phyloP scores from a whole-genome alignment of 2,329 filamentous ascomycete genomes.

The Colletotrichum coccodes region DNA sequence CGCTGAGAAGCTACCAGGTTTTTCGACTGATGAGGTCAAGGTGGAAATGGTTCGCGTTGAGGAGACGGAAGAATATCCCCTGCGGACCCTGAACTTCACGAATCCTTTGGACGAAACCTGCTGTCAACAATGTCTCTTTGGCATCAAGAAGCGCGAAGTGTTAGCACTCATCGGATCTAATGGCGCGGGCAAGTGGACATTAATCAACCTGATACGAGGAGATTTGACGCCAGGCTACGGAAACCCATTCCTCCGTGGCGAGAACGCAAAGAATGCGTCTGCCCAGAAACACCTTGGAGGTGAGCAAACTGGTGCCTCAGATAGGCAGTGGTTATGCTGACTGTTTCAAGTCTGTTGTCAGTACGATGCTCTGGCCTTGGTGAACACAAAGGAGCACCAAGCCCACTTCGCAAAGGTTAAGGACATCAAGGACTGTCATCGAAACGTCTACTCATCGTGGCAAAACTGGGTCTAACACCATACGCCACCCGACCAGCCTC shows the following conservation, averaged over 20 bases:
- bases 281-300: slow-evolving; percentile 65
- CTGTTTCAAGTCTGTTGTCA: slow-evolving; percentile 69
- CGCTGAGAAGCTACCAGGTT: neutral
- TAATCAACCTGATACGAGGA: slow-evolving; percentile 77
- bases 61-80: slow-evolving; percentile 44
- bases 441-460: slow-evolving; percentile 74
- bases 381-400: slow-evolving; percentile 79
- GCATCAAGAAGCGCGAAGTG: slow-evolving; percentile 73
- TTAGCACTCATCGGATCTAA: slow-evolving; percentile 82
- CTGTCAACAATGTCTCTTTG: slow-evolving; percentile 78
- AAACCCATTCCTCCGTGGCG: slow-evolving; percentile 67
- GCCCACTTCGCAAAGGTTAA: slow-evolving; percentile 78
- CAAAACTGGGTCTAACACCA: slow-evolving; percentile 71
- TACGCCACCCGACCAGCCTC: slow-evolving; percentile 73
- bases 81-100: slow-evolving; percentile 74
- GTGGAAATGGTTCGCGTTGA: slow-evolving; percentile 37
- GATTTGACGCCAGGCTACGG: slow-evolving; percentile 73
- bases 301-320: slow-evolving; percentile 72
- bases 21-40: neutral
- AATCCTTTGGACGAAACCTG: slow-evolving; percentile 72
- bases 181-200: slow-evolving; percentile 80
- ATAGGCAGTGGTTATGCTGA: neutral
- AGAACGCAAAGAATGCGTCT: slow-evolving; percentile 63
- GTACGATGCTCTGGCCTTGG: slow-evolving; percentile 77
- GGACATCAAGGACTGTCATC: slow-evolving; percentile 69